These are phyloP conservation scores for Fusarium buxicola DNA, from an alignment of 2,329 filamentous ascomycete genomes.

Conservation along the genomic window DNA sequence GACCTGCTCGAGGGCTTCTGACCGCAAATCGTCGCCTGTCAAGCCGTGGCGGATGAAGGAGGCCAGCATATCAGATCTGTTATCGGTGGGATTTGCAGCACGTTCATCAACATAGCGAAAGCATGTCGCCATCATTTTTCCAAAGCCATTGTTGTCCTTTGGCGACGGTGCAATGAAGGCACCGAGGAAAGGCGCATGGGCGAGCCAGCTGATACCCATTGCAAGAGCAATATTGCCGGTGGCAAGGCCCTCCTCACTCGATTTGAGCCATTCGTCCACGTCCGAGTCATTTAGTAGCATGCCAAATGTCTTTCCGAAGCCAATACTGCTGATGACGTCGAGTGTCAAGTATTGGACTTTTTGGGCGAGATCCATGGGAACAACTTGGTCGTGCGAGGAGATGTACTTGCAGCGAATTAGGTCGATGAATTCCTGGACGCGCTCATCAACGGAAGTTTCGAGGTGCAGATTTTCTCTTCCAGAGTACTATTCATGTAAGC, in stretches of 20 bases:
- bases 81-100: constrained; percentile 38
- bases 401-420: constrained; percentile 60
- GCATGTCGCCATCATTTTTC: constrained; percentile 49
- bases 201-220: constrained; percentile 45
- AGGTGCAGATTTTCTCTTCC: constrained; percentile 65
- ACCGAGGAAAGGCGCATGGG: constrained; percentile 46
- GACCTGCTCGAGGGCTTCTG: constrained; percentile 50
- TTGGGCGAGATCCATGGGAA: constrained; percentile 58
- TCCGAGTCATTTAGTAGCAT: constrained; percentile 60
- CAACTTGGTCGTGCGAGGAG: constrained; percentile 44
- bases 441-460: constrained; percentile 61
- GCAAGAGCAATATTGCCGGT: constrained; percentile 45
- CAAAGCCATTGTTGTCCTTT: constrained; percentile 49
- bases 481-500: constrained; percentile 58
- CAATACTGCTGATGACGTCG: constrained; percentile 64
- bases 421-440: constrained; percentile 57
- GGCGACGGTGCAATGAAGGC: constrained; percentile 45
- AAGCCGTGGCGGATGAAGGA: constrained; percentile 56
- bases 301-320: constrained; percentile 62
- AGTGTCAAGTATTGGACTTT: constrained; percentile 64
- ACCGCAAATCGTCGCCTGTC: constrained; percentile 48
- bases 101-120: constrained; percentile 47
- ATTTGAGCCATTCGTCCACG: constrained; percentile 54
- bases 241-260: constrained; percentile 49
- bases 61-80: constrained; percentile 54